Conservation (phyloP, 768 basidiomycete genomes). For the Boletus tomentosulus region DNA sequence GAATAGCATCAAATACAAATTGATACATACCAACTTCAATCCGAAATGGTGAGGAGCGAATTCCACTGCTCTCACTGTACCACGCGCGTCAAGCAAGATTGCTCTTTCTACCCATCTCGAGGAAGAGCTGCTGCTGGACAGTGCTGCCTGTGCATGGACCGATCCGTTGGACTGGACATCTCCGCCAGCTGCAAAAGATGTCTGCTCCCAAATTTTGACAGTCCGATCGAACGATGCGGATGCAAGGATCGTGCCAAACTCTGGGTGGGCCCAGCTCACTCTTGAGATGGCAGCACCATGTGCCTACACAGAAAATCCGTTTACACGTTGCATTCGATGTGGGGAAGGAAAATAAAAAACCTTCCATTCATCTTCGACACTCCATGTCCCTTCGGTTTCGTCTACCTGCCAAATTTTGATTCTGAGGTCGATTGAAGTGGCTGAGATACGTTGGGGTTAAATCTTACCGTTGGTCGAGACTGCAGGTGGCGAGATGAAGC, state of each 20-base stretch:
- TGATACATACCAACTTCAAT: constrained; percentile 67
- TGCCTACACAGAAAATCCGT: constrained; percentile 52
- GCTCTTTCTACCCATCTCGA: constrained; percentile 72
- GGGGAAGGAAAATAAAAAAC: constrained; percentile 34
- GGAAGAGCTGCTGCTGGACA: constrained; percentile 21
- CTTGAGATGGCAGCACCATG: constrained; percentile 88
- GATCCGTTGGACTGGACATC: constrained; percentile 25
- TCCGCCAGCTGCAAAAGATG: constrained; percentile 27
- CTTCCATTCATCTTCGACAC: constrained; percentile 87
- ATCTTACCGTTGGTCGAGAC: constrained; percentile 73
- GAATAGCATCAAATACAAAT: background rate
- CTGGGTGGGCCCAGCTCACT: constrained; percentile 88
- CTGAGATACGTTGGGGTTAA: constrained; percentile 1
- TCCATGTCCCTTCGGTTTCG: constrained; percentile 70
- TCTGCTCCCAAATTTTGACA: constrained; percentile 89
- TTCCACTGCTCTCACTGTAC: constrained; percentile 80
- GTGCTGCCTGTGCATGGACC: constrained; percentile 8
- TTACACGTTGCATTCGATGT: background rate
- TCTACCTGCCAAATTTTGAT: constrained; percentile 87
- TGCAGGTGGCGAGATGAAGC: constrained; percentile 71
- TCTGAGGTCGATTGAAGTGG: constrained; percentile 28
- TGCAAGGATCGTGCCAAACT: constrained; percentile 84
- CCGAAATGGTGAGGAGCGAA: constrained; percentile 88
- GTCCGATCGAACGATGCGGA: constrained; percentile 88
- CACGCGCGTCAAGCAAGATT: constrained; percentile 76